Conservation (phyloP, 2,329 filamentous ascomycete species). For the Fusarium foetens region DNA sequence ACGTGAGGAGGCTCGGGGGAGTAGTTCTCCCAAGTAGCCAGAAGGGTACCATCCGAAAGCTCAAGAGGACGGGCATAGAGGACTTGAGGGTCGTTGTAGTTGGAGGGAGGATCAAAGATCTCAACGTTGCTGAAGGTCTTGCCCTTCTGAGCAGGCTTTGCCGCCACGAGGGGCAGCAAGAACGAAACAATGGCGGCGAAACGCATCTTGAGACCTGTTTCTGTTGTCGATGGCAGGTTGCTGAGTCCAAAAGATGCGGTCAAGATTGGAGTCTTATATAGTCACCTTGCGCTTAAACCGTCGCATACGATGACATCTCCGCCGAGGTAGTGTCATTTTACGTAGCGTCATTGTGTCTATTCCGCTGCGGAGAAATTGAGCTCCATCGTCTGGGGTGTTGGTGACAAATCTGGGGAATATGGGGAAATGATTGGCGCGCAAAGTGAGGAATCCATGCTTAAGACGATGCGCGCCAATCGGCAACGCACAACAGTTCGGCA, state of each 20-base stretch:
- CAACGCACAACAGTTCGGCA: background rate
- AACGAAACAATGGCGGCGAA: constrained; percentile 24
- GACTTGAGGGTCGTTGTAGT: constrained; percentile 56
- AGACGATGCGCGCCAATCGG: constrained; percentile 31
- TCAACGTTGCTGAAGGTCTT: constrained; percentile 45
- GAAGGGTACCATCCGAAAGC: constrained; percentile 57
- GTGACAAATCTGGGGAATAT: constrained; percentile 25
- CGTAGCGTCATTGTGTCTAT: background rate
- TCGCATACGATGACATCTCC: background rate
- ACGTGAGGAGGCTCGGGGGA: constrained; percentile 64
- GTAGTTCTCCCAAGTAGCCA: constrained; percentile 68
- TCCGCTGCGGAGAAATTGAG: constrained; percentile 27
- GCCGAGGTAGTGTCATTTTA: constrained; percentile 12
- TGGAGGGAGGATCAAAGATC: constrained; percentile 55
- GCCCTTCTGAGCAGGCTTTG: constrained; percentile 19
- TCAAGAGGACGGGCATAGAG: constrained; percentile 58
- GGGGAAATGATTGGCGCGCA: constrained; percentile 32
- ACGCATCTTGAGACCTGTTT: constrained; percentile 24
- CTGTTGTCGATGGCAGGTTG: constrained; percentile 8
- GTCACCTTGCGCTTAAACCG: background rate
- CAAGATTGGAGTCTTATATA: constrained; percentile 17
- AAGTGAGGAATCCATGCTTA: background rate
- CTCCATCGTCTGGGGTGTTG: constrained; percentile 14
- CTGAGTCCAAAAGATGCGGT: background rate
- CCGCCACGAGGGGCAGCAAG: constrained; percentile 29